These are phyloP conservation scores for Boletus rufocinnamomeus DNA, from an alignment of 768 basidiomycete genomes.

Conservation along the genomic window DNA sequence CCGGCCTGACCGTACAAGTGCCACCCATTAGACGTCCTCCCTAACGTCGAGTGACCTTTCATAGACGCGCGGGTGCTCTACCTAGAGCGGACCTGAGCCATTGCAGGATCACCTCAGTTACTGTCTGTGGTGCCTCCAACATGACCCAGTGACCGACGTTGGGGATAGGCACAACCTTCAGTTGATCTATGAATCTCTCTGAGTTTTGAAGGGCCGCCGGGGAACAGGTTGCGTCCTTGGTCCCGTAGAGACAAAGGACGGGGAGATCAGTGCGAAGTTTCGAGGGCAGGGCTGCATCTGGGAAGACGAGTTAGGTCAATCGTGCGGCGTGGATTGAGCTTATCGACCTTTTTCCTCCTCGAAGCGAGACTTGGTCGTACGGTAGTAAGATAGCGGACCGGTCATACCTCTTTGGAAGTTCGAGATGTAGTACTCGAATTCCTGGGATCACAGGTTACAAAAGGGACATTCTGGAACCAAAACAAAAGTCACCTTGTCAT, in stretches of 20 bases:
- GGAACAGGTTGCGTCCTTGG: conserved; percentile 51
- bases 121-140: conserved; percentile 57
- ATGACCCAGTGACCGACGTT: conserved; percentile 70
- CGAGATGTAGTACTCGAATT: conserved; percentile 52
- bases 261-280: conserved; percentile 51
- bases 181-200: conserved; percentile 49
- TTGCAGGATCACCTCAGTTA: conserved; percentile 48
- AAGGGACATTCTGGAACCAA: background rate
- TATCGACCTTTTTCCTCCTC: conserved; percentile 59
- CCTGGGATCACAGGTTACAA: conserved; percentile 41
- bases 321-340: background rate
- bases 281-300: conserved; percentile 47
- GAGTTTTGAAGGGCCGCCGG: conserved; percentile 43
- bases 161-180: conserved; percentile 55
- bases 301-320: background rate
- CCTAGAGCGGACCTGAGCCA: conserved; percentile 42
- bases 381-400: conserved; percentile 79
- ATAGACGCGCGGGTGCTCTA: conserved; percentile 3
- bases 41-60: background rate
- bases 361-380: conserved; percentile 58
- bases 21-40: background rate
- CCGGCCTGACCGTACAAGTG: background rate
- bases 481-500: conserved; percentile 16
- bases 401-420: conserved; percentile 54
- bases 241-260: conserved; percentile 63